Conservation (phyloP, 139 green algal genomes). For the Astrephomene gubernaculifera region DNA sequence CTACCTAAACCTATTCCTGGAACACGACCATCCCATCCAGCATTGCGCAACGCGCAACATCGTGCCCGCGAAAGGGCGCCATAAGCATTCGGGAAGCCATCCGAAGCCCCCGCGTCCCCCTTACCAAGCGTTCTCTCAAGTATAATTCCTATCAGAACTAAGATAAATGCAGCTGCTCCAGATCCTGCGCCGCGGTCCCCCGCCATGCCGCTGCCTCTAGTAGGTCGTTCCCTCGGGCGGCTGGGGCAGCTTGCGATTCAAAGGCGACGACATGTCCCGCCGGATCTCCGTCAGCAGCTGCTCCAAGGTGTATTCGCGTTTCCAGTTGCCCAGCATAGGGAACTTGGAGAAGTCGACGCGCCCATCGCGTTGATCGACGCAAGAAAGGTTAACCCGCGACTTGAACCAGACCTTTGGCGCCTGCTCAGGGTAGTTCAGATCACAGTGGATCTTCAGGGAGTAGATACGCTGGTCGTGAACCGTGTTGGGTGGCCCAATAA, state of each 20-base stretch:
- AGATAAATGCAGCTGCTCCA: neutral
- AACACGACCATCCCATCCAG: too few species aligned
- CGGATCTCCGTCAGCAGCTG: conserved; percentile 90
- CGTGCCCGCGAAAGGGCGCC: neutral
- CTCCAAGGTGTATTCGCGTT: conserved; percentile 89
- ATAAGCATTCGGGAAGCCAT: neutral
- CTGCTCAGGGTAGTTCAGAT: conserved; percentile 86
- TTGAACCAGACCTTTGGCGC: conserved; percentile 74
- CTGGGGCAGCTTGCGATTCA: conserved; percentile 92
- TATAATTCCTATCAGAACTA: neutral
- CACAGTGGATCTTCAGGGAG: conserved; percentile 84
- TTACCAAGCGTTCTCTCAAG: neutral
- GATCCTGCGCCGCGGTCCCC: neutral
- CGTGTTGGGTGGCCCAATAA: conserved; percentile 93
- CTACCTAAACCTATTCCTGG: too few species aligned
- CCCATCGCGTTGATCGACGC: conserved; percentile 71
- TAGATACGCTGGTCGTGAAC: conserved; percentile 96
- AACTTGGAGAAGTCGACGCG: conserved; percentile 83
- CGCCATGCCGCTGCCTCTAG: neutral
- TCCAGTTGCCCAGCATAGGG: conserved; percentile 85
- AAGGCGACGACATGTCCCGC: conserved; percentile 85
- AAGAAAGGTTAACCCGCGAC: conserved; percentile 81
- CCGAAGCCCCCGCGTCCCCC: neutral
- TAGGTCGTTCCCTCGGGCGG: conserved; percentile 82
- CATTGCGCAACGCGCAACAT: too few species aligned